Percentiles rank a stretch among this genome's conserved stretches.
Conservation (phyloP, 768 basidiomycete species). For the Amanita phalloides region DNA sequence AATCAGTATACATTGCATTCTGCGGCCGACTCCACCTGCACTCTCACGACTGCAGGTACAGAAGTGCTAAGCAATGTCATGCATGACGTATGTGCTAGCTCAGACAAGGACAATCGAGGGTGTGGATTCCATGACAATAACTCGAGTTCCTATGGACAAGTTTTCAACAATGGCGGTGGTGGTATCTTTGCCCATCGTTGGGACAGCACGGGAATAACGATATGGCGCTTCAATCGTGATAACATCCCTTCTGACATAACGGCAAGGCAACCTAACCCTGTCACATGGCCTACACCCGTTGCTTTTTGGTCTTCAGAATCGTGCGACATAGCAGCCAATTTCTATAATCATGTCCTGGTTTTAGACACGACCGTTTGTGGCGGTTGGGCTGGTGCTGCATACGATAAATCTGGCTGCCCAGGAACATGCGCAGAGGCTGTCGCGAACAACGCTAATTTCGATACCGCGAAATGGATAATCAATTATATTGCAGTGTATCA, state of each 20-base stretch:
- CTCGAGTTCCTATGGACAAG: slow-evolving; percentile 26
- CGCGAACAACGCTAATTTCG: slow-evolving; percentile 46
- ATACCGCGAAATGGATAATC: slow-evolving; percentile 40
- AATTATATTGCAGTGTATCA: slow-evolving; percentile 48
- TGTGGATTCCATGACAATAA: slow-evolving; percentile 38
- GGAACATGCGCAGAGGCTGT: slow-evolving; percentile 38
- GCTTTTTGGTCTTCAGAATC: slow-evolving; percentile 38
- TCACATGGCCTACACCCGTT: slow-evolving; percentile 39
- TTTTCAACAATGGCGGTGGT: slow-evolving; percentile 33
- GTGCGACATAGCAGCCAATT: slow-evolving; percentile 40
- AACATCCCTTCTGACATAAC: slow-evolving; percentile 43
- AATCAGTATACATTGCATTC: slow-evolving; percentile 67
- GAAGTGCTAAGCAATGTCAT: slow-evolving; percentile 17
- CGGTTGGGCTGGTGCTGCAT: slow-evolving; percentile 30
- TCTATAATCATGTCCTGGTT: slow-evolving; percentile 40
- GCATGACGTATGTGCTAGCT: slow-evolving; percentile 29
- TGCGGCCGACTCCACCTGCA: slow-evolving; percentile 28
- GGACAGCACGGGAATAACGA: slow-evolving; percentile 37
- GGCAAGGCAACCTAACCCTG: slow-evolving; percentile 31
- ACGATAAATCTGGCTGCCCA: slow-evolving; percentile 25
- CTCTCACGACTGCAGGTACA: slow-evolving; percentile 17
- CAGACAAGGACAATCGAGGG: slow-evolving; percentile 28
- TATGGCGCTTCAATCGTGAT: slow-evolving; percentile 46
- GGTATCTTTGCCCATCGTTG: slow-evolving; percentile 51
- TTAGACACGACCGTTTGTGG: slow-evolving; percentile 39